Evolutionary conservation across 2,329 filamentous ascomycete genomes (phyloP), one percentile per base, ranked within the genome.

Genomic region (Chaetomium sp.): DNA sequence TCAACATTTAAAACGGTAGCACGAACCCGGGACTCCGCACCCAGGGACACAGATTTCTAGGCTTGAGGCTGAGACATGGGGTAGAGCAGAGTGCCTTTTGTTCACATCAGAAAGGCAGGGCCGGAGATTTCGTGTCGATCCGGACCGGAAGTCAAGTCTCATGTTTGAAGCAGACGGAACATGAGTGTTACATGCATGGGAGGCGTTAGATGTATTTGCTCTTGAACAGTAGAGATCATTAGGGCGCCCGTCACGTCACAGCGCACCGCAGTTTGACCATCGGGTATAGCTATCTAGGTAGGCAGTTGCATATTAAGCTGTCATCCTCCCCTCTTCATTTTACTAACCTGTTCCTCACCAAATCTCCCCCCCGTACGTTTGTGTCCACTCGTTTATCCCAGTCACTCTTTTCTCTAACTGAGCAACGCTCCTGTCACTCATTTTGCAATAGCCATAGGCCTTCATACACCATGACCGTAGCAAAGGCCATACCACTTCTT

Each of bases 91-190:
- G 9, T 3, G n/a, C 9, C 45, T 8, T 19, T 19, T 21, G 45
- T 27, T 23, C 10, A 19, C 49, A 27, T 51, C 49, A 13, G 49
- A 16, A 19, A 19, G 5, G 5, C 10, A 13, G 6, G 5, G 25
- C 25, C 49, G 49, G 49, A 51, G 49, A 51, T 51, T 51, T 51
- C 12, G 16, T 25, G 49, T 51, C 49, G 49, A 51, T 51, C 49
- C 49, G 23, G 49, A 51, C 13, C 23, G 27, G 9, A 51, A 51
- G 3, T 47, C 9, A 42, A 42, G 38, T 42, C 13, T 42, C 38
- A 19, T 42, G 38, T n/a, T n/a, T n/a, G 38, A 5, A n/a, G 3
- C 38, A 42, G 16, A 42, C 16, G 38, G 38, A 29, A 29, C 27
- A 3, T 6, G 27, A 16, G 5, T 16, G 5, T 42, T 7, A 16